Conservation (phyloP, 2,329 filamentous ascomycete genomes). For the Dactylella cylindrospora region DNA sequence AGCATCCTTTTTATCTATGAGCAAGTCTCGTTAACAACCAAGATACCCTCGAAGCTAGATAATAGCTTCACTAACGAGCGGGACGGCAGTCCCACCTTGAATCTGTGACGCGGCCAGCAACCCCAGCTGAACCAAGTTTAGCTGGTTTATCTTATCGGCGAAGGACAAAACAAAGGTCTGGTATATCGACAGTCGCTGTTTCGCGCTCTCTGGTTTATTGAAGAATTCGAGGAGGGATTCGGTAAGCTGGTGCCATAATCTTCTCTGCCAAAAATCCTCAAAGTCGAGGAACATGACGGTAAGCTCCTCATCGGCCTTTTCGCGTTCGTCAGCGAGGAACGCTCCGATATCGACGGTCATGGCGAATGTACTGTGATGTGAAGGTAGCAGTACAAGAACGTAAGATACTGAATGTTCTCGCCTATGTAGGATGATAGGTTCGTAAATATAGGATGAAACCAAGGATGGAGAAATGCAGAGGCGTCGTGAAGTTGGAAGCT, state of each 20-base stretch:
- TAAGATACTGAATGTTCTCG: neutral
- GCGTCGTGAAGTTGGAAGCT: constrained; percentile 13
- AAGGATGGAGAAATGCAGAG: constrained; percentile 2
- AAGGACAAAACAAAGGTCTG: constrained; percentile 94
- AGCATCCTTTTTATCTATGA: constrained; percentile 77
- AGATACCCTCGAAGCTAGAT: constrained; percentile 1
- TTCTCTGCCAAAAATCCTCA: constrained; percentile 96
- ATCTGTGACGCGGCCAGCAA: constrained; percentile 84
- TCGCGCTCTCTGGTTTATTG: constrained; percentile 73
- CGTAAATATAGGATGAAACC: constrained; percentile 1
- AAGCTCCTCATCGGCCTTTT: constrained; percentile 80
- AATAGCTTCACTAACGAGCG: neutral
- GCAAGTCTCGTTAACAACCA: constrained; percentile 28
- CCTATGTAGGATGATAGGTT: constrained; percentile 6
- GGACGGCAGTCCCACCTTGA: constrained; percentile 60
- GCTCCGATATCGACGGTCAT: constrained; percentile 91
- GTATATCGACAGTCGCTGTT: constrained; percentile 85
- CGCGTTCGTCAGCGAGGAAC: constrained; percentile 87
- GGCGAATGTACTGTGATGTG: constrained; percentile 29
- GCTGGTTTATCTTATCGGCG: constrained; percentile 97
- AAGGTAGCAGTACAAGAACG: neutral
- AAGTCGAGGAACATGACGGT: constrained; percentile 87
- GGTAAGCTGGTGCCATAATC: constrained; percentile 98
- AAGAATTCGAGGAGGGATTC: constrained; percentile 87
- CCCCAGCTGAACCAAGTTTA: constrained; percentile 91